phyloP scores from a whole-genome alignment of 352 stramenopile genomes.

The Pythium rishiriense region DNA sequence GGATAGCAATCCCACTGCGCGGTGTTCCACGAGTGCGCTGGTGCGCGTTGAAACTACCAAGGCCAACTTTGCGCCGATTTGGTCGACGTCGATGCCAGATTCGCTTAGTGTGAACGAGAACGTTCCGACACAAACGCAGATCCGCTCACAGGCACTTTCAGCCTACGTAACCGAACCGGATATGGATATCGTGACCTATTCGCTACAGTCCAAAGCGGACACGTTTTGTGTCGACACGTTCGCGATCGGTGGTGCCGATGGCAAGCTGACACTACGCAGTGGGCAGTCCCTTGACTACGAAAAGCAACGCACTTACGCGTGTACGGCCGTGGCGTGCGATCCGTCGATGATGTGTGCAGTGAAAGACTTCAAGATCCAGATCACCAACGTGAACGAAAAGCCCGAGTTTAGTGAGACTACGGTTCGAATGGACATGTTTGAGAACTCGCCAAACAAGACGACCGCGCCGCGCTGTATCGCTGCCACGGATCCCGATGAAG shows the following conservation, averaged over 20 bases:
- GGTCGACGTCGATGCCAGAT: slow-evolving; percentile 29
- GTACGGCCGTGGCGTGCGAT: slow-evolving; percentile 57
- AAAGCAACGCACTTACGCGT: slow-evolving; percentile 35
- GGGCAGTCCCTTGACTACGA: slow-evolving; percentile 45
- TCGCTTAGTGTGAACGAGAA: slow-evolving; percentile 50
- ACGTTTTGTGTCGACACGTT: slow-evolving; percentile 52
- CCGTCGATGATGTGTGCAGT: slow-evolving; percentile 46
- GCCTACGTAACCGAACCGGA: slow-evolving; percentile 42
- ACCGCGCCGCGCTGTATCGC: slow-evolving; percentile 39
- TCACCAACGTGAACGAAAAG: slow-evolving; percentile 57
- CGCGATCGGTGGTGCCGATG: slow-evolving; percentile 29
- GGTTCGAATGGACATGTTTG: slow-evolving; percentile 37
- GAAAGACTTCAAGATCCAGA: slow-evolving; percentile 39
- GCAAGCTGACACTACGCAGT: slow-evolving; percentile 33
- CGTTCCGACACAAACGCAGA: slow-evolving; percentile 27
- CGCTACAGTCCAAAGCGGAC: slow-evolving; percentile 54
- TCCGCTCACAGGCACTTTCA: slow-evolving; percentile 22
- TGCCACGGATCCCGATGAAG: slow-evolving; percentile 45
- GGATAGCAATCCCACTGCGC: slow-evolving; percentile 29
- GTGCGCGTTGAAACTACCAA: slow-evolving; percentile 42
- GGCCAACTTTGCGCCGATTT: slow-evolving; percentile 53
- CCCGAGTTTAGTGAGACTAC: slow-evolving; percentile 39
- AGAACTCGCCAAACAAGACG: slow-evolving; percentile 29
- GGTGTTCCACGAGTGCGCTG: slow-evolving; percentile 27
- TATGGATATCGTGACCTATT: slow-evolving; percentile 43